A percentile compares a stretch with the other conserved stretches of the same genome.
Conservation (phyloP, 2,329 filamentous ascomycete genomes). For the Pseudonectria buxi region DNA sequence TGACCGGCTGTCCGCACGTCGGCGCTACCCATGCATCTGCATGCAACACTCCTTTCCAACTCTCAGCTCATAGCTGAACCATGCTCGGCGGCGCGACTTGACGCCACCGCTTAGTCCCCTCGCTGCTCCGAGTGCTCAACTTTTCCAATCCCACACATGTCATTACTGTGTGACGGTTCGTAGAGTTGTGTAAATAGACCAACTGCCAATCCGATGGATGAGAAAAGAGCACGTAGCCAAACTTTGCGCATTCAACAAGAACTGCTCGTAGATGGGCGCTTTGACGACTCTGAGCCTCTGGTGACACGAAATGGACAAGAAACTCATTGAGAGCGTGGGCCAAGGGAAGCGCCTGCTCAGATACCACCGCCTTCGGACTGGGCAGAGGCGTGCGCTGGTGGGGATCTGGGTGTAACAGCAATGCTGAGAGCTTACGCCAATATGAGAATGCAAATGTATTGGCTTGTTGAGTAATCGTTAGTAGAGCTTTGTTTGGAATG, state of each 20-base stretch:
- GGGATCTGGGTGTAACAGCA: slow-evolving; percentile 34
- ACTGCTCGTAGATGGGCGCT: slow-evolving; percentile 32
- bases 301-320: slow-evolving; percentile 26
- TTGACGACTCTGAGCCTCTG: slow-evolving; percentile 18
- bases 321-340: slow-evolving; percentile 28
- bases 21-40: too few relatives aligned
- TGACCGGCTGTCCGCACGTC: too few relatives aligned
- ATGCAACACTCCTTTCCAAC: too few relatives aligned
- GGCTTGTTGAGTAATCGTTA: slow-evolving; percentile 1
- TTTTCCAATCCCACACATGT: too few relatives aligned
- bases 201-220: slow-evolving; percentile 35
- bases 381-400: slow-evolving; percentile 30
- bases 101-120: too few relatives aligned
- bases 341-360: slow-evolving; percentile 26
- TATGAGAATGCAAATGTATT: slow-evolving; percentile 28
- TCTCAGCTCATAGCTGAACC: too few relatives aligned
- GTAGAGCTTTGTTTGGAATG: not conserved
- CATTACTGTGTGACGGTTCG: too few relatives aligned
- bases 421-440: slow-evolving; percentile 37
- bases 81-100: too few relatives aligned
- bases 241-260: slow-evolving; percentile 32
- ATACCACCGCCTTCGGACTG: slow-evolving; percentile 21
- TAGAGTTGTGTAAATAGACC: too few relatives aligned
- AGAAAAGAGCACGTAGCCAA: slow-evolving; percentile 37
- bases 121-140: too few relatives aligned